A percentile compares a stretch with the other conserved stretches of the same genome.
Conservation (phyloP, 441 rosid genomes). For the Breynia disticha region DNA sequence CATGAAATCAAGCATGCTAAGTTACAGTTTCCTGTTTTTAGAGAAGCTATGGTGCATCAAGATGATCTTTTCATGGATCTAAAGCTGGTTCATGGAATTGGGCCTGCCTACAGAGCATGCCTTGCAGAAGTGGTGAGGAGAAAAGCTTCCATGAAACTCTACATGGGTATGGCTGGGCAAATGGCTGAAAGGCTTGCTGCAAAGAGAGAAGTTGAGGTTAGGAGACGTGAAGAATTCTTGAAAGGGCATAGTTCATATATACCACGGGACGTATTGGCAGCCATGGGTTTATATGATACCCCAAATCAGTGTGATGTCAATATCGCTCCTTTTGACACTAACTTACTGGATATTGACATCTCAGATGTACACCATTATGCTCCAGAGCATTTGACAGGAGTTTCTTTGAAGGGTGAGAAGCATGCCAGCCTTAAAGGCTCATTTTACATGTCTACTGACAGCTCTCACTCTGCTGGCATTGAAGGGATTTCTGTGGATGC, state of each 20-base stretch:
- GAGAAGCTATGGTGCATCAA: constrained; percentile 82
- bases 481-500: constrained; percentile 38
- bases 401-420: constrained; percentile 45
- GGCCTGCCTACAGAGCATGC: constrained; percentile 95
- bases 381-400: constrained; percentile 63
- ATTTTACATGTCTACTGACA: constrained; percentile 51
- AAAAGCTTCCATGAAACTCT: constrained; percentile 91
- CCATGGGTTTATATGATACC: constrained; percentile 81
- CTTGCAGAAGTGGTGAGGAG: constrained; percentile 95
- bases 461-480: constrained; percentile 48
- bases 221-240: constrained; percentile 83
- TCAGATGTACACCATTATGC: constrained; percentile 75
- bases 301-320: constrained; percentile 96
- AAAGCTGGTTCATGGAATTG: constrained; percentile 72
- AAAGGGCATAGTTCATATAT: constrained; percentile 55
- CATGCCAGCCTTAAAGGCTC: constrained; percentile 45
- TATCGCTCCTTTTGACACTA: constrained; percentile 74
- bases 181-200: constrained; percentile 92
- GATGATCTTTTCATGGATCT: constrained; percentile 67
- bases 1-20: constrained; percentile 73
- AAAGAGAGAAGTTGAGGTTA: constrained; percentile 78
- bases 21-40: constrained; percentile 92
- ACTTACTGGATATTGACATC: constrained; percentile 75
- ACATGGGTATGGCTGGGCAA: constrained; percentile 98
- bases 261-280: constrained; percentile 70